Evolutionary conservation across 2,329 filamentous ascomycete genomes (phyloP).

Genomic region (Chalaropsis thielavioides): DNA sequence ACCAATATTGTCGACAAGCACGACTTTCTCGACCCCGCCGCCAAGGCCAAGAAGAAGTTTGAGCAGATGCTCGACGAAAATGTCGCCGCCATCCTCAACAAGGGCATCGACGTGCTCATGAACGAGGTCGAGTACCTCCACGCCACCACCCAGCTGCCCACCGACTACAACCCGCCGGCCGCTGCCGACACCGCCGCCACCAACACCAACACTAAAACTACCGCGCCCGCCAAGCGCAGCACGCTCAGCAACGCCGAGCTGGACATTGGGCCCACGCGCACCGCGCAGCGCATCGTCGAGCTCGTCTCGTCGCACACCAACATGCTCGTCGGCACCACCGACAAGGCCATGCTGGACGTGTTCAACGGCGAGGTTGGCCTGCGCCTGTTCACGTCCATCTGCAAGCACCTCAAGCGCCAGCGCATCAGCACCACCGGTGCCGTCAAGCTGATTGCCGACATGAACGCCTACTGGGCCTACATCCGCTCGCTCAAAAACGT

Average conservation of each 20-base stretch:
- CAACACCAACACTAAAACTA: slow-evolving; percentile 21
- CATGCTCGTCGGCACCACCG: slow-evolving; percentile 88
- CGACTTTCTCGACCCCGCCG: slow-evolving; percentile 84
- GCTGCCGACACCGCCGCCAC: no score
- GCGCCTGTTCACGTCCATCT: slow-evolving; percentile 77
- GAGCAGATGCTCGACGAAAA: slow-evolving; percentile 97
- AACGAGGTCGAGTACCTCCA: slow-evolving; percentile 94
- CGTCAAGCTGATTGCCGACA: slow-evolving; percentile 86
- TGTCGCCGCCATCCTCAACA: slow-evolving; percentile 88
- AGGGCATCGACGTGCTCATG: slow-evolving; percentile 96
- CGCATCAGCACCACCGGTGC: slow-evolving; percentile 80
- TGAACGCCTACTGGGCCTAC: slow-evolving; percentile 85
- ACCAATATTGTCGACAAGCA: slow-evolving; percentile 77
- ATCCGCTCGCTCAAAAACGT: slow-evolving; percentile 68
- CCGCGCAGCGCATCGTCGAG: slow-evolving; percentile 66
- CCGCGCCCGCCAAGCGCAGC: slow-evolving; percentile 18
- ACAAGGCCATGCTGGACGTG: slow-evolving; percentile 95
- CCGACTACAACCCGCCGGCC: slow-evolving; percentile 71
- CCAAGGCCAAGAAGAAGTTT: slow-evolving; percentile 93
- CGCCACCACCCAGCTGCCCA: slow-evolving; percentile 69
- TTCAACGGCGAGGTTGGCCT: slow-evolving; percentile 97
- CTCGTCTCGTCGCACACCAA: slow-evolving; percentile 77
- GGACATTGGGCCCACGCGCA: slow-evolving; percentile 55
- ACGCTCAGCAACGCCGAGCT: slow-evolving; percentile 25
- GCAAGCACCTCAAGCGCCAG: slow-evolving; percentile 96